These are phyloP conservation scores for Ceratobasidium sp. DNA, from an alignment of 1,284 basidiomycete species.

Conservation along the genomic window DNA sequence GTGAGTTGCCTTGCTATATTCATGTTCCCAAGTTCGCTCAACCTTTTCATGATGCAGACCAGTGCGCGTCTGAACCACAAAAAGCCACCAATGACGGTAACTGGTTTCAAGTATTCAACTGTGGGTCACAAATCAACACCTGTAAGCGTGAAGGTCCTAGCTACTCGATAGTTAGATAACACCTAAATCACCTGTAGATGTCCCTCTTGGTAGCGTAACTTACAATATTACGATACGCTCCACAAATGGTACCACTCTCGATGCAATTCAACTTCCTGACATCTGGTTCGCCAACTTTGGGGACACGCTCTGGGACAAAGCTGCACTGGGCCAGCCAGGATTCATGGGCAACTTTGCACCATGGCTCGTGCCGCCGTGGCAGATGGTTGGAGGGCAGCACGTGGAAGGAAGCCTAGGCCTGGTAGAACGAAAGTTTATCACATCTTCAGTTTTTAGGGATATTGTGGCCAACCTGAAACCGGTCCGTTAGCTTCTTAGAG, in stretches of 20 bases:
- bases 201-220: background rate
- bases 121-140: background rate
- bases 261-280: background rate
- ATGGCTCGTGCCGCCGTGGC: slow-evolving; percentile 11
- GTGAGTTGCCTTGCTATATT: background rate
- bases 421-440: slow-evolving; percentile 12
- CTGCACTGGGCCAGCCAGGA: background rate
- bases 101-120: slow-evolving; percentile 25
- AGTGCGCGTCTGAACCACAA: background rate
- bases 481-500: background rate
- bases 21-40: background rate
- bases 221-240: slow-evolving; percentile 16
- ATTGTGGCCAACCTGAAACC: slow-evolving; percentile 16
- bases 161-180: too few species aligned
- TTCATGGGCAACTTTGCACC: background rate
- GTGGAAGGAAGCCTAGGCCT: background rate
- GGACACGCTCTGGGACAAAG: background rate
- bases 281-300: slow-evolving; percentile 20
- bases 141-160: background rate
- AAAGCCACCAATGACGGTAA: background rate
- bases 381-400: background rate
- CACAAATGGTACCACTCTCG: slow-evolving; percentile 9
- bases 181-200: background rate
- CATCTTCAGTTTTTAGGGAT: slow-evolving; percentile 15
- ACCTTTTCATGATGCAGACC: background rate